phyloP scores from a whole-genome alignment of 225 moss, liverwort and hornwort genomes.

The Bryum argenteum region DNA sequence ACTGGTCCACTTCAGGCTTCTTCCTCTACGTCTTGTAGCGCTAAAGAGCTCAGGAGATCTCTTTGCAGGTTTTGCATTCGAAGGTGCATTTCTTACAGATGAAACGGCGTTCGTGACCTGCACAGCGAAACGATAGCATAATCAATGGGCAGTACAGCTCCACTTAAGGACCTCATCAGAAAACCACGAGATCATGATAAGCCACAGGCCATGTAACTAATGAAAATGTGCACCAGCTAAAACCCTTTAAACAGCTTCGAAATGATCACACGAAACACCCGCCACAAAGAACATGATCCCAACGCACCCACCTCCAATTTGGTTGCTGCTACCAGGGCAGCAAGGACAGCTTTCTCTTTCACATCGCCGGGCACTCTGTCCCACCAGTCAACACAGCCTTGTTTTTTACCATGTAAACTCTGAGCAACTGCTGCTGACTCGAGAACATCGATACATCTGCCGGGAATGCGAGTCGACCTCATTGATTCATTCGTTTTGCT shows the following conservation, averaged over 20 bases:
- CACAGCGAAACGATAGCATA: constrained; percentile 24
- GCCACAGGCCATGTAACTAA: constrained; percentile 13
- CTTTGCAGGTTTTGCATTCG: constrained; percentile 33
- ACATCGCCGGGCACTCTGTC: constrained; percentile 49
- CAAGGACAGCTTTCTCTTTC: constrained; percentile 46
- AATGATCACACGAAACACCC: background rate
- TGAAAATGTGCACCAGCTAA: background rate
- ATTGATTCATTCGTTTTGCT: constrained; percentile 55
- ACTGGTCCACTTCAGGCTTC: constrained; percentile 45
- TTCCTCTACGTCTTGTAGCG: constrained; percentile 35
- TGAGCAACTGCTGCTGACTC: constrained; percentile 68
- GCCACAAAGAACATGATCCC: no score
- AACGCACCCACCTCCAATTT: constrained; percentile 65
- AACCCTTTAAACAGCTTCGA: background rate
- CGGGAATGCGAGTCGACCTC: constrained; percentile 41
- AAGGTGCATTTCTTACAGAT: constrained; percentile 43
- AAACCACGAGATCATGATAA: background rate
- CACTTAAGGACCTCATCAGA: constrained; percentile 16
- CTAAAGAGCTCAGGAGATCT: constrained; percentile 30
- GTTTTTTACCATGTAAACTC: constrained; percentile 65
- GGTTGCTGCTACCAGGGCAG: constrained; percentile 52
- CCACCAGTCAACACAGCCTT: constrained; percentile 80
- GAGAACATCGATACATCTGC: constrained; percentile 46
- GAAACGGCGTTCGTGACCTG: constrained; percentile 61
- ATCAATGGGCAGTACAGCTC: constrained; percentile 10